These are phyloP conservation scores for Rhodamnia argentea DNA, from an alignment of 345 rosid genomes.

Conservation along the genomic window DNA sequence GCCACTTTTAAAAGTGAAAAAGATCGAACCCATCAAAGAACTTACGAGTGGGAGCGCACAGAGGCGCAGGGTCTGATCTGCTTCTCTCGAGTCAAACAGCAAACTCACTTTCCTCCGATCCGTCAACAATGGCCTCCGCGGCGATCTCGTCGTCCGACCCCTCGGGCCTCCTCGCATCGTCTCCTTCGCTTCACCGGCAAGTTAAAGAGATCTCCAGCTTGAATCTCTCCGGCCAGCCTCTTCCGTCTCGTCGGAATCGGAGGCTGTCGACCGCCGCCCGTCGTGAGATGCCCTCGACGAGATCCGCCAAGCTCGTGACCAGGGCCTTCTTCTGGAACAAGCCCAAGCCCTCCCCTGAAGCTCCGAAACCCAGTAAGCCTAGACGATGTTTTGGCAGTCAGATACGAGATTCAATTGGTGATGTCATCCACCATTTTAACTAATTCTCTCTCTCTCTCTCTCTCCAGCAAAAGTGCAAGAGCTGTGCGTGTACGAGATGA, in stretches of 20 bases:
- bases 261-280: background rate
- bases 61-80: background rate
- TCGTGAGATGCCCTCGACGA: background rate
- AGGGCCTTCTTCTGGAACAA: conserved; percentile 15
- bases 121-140: background rate
- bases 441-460: background rate
- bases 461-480: conserved; percentile 26
- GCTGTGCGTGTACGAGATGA: conserved; percentile 39
- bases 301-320: background rate
- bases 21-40: background rate
- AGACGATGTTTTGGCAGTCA: background rate
- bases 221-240: background rate
- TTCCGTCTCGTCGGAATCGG: background rate
- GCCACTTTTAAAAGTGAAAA: background rate
- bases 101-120: background rate
- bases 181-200: background rate
- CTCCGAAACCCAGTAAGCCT: conserved; percentile 3
- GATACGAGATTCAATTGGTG: background rate
- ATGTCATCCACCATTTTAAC: background rate
- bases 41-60: background rate
- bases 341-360: background rate
- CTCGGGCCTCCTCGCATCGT: background rate
- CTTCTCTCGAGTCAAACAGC: background rate
- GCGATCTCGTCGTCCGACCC: background rate
- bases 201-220: background rate